Base-by-base conservation (phyloP, 768 basidiomycete species). In the Boletellus sp. region DNA sequence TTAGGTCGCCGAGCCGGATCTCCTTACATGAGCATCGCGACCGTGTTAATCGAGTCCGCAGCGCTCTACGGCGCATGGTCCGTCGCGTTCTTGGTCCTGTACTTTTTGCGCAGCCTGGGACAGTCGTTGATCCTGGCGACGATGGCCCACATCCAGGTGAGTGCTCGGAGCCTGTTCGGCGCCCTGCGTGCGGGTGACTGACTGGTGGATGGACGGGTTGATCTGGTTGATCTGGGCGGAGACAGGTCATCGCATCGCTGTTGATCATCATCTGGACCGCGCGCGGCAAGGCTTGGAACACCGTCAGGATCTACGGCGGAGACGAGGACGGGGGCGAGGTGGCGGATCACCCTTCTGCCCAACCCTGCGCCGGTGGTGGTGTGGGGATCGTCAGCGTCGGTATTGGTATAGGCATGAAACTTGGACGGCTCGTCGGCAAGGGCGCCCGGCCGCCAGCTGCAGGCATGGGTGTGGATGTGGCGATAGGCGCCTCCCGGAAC, bases 221-320 rank as follows among this genome's bases (percentile, higher is more conserved):
- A 26, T n/a, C n/a, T 26, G 28, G 0, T 16, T 43, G 33, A 52
- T 34, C 11, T 19, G 6, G 13, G 9, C 32, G 10, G 22, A 19
- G 12, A n/a, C 23, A 63, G 62, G 63, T 60, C 11, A 65, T 63
- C 8, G 57, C 62, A 4, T 57, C 62, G 2, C 41, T 65, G 24
- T 33, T 65, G 53, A 63, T 65, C 31, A 60, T 65, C 6, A 55
- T 65, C 36, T 53, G 62, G 57, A 50, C 53, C 20, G 51, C 53
- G 17, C 57, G 62, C 17, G 62, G 61, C 4, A 51, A 51, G 31
- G 51, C 60, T 1, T 65, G 63, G 63, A 31, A 40, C 3, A 5
- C 15, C 7, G 3, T 6, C 46, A 45, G 45, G 35, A 48, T 9
- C 22, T 22, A 15, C 3, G 42, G 7, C 39, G 43, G 45, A 0